Evolutionary conservation across 805 yeast genomes (phyloP), one percentile per base, ranked within the genome.

Genomic region (Danielia oregonensis): DNA sequence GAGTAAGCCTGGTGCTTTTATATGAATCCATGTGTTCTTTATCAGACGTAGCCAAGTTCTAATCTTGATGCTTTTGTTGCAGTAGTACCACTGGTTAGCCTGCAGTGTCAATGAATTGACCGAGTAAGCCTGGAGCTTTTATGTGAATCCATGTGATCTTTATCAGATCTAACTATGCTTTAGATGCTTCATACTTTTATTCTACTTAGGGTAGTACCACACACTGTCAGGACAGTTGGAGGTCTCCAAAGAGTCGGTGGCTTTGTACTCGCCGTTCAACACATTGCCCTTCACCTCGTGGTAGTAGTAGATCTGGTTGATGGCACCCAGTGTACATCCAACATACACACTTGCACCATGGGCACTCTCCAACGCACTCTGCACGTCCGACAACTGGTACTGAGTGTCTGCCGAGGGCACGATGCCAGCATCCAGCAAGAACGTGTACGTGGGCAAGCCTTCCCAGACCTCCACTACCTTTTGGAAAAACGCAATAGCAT

Each of bases 81-180:
- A 30, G 15, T 19, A 15, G 35, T 37, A 37, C 37, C 37, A 33
- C 28, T n/a, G n/a, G n/a, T n/a, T n/a, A n/a, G 97, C 97, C 46
- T 89, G 97, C 73, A 97, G 97, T 73, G 96, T 89, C 58, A 88
- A 89, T 72, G 97, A 97, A 47, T 54, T 82, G 45, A 49, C 86
- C 43, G 55, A 62, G 37, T 65, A 63, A 19, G 22, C 9, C n/a
- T n/a, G n/a, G n/a, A n/a, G n/a, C n/a, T n/a, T n/a, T n/a, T n/a
- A n/a, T n/a, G n/a, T n/a, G n/a, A n/a, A n/a, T n/a, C n/a, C n/a
- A n/a, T n/a, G n/a, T n/a, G n/a, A n/a, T n/a, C n/a, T n/a, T n/a
- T n/a, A n/a, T n/a, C n/a, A n/a, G n/a, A n/a, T n/a, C n/a, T n/a
- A n/a, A n/a, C n/a, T n/a, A n/a, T n/a, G n/a, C n/a, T n/a, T n/a